Evolutionary conservation across 305 asterid species (phyloP).

Genomic region (Fraxinus sp.): DNA sequence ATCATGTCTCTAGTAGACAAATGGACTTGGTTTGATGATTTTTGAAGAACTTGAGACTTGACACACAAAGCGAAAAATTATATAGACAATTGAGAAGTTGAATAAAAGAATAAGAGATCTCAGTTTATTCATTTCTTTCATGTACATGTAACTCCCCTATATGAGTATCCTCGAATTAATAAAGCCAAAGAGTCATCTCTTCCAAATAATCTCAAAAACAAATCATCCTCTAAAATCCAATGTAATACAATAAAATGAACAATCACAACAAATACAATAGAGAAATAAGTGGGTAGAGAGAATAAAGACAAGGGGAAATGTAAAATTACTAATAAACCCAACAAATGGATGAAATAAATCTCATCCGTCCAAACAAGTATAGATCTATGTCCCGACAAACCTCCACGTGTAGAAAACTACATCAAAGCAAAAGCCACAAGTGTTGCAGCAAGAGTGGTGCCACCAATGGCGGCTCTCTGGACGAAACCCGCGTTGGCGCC

Average conservation of each 20-base stretch:
- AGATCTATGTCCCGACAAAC: background rate
- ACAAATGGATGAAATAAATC: conserved; percentile 4
- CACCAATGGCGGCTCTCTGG: conserved; percentile 14
- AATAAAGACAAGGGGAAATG: background rate
- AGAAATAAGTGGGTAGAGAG: background rate
- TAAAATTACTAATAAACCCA: conserved; percentile 1
- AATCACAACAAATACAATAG: conserved; percentile 1
- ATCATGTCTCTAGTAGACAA: background rate
- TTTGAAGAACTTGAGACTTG: background rate
- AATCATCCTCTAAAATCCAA: background rate
- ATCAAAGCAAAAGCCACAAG: conserved; percentile 22
- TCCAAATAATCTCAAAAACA: background rate
- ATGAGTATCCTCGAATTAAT: background rate
- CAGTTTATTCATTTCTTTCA: conserved; percentile 13
- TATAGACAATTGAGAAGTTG: background rate
- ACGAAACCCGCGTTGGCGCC: background rate
- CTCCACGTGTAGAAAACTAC: conserved; percentile 15
- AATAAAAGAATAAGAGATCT: conserved; percentile 17
- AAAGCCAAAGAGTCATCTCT: conserved; percentile 1
- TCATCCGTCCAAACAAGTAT: conserved; percentile 19
- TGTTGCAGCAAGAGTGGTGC: conserved; percentile 19
- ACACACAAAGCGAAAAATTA: background rate
- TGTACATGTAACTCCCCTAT: background rate
- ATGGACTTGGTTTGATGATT: too few relatives aligned
- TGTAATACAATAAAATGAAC: conserved; percentile 1